Conservation (phyloP, 2,329 filamentous ascomycete species). For the Diplodia mutila region DNA sequence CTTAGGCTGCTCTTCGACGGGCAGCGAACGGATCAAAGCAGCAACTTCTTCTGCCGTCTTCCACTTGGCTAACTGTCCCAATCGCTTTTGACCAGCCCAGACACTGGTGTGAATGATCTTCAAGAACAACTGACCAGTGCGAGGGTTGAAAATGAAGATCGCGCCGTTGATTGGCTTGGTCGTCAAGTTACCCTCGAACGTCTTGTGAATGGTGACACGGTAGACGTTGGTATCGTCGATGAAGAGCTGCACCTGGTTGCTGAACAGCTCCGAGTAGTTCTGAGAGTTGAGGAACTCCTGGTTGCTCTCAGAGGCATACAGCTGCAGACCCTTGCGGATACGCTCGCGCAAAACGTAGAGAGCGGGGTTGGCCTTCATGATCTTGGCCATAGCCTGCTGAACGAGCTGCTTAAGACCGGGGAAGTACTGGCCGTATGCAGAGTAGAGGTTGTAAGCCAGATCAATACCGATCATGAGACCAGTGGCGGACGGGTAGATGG, state of each 20-base stretch:
- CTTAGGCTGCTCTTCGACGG: conserved; percentile 97
- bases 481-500: conserved; percentile 95
- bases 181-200: conserved; percentile 97
- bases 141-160: conserved; percentile 99
- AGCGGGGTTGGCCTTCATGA: conserved; percentile 99
- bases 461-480: conserved; percentile 98
- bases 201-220: conserved; percentile 99
- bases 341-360: conserved; percentile 95
- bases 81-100: conserved; percentile 98
- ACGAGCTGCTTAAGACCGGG: conserved; percentile 92
- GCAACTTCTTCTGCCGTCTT: conserved; percentile 99
- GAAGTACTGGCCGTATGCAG: conserved; percentile 98
- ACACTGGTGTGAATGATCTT: conserved; percentile 99
- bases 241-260: conserved; percentile 97
- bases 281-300: conserved; percentile 99
- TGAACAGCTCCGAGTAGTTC: conserved; percentile 99
- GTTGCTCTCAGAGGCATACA: conserved; percentile 98
- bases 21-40: conserved; percentile 90
- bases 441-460: conserved; percentile 97
- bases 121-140: conserved; percentile 94
- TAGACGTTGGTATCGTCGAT: conserved; percentile 99
- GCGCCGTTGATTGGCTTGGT: conserved; percentile 99
- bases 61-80: conserved; percentile 98
- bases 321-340: conserved; percentile 95
- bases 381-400: conserved; percentile 98